A percentile compares a stretch with the other conserved stretches of the same genome.
phyloP scores from a whole-genome alignment of 805 yeast genomes.

The Pichia nanzhaoensis region DNA sequence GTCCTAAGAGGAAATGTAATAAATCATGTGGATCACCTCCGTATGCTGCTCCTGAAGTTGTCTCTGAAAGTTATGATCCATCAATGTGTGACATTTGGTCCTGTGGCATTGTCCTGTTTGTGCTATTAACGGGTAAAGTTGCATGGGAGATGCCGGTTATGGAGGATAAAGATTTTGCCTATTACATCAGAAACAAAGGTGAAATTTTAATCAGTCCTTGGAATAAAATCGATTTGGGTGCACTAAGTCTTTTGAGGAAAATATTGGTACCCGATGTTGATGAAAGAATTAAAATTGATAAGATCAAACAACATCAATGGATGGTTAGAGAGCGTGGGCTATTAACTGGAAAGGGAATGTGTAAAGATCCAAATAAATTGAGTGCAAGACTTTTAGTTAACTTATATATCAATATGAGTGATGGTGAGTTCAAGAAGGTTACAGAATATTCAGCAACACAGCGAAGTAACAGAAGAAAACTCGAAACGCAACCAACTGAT shows the following conservation, averaged over 20 bases:
- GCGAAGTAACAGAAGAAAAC: slow-evolving; percentile 9
- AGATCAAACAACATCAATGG: slow-evolving; percentile 52
- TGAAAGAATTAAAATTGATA: slow-evolving; percentile 36
- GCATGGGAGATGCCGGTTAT: slow-evolving; percentile 62
- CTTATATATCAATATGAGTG: slow-evolving; percentile 47
- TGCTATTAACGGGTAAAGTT: slow-evolving; percentile 55
- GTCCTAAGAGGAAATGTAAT: slow-evolving; percentile 38
- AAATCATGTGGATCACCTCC: slow-evolving; percentile 71
- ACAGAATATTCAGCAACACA: slow-evolving; percentile 24
- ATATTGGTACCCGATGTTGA: slow-evolving; percentile 44
- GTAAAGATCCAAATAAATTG: slow-evolving; percentile 45
- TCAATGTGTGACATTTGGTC: slow-evolving; percentile 63
- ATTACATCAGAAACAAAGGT: slow-evolving; percentile 37
- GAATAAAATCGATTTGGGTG: slow-evolving; percentile 43
- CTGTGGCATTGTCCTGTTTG: slow-evolving; percentile 58
- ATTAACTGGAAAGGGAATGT: slow-evolving; percentile 40
- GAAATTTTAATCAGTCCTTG: slow-evolving; percentile 44
- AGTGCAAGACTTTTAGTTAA: slow-evolving; percentile 46
- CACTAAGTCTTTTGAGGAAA: slow-evolving; percentile 45
- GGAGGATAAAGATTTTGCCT: slow-evolving; percentile 39
- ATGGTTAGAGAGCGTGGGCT: slow-evolving; percentile 37
- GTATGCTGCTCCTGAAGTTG: slow-evolving; percentile 72
- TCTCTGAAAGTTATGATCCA: slow-evolving; percentile 45
- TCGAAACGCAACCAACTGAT: slow-evolving; percentile 41
- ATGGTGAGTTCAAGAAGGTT: slow-evolving; percentile 35